A percentile compares a stretch with the other conserved stretches of the same genome.
Conservation (phyloP, 306 rosid species). For the Bauhinia variegata region DNA sequence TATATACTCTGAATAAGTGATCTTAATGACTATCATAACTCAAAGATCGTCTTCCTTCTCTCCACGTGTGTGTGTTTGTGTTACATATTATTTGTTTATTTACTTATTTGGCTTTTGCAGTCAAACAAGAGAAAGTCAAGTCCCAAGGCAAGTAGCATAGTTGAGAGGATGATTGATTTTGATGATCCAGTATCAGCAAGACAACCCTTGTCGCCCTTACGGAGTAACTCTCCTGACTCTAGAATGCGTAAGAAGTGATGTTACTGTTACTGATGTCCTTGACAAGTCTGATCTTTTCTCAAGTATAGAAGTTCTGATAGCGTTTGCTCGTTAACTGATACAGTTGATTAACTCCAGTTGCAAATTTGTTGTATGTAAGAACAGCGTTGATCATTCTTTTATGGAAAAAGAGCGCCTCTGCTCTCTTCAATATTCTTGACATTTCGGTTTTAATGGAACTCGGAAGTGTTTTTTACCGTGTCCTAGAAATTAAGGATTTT, state of each 20-base stretch:
- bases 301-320: not conserved
- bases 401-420: conserved; percentile 34
- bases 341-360: not conserved
- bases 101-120: conserved; percentile 49
- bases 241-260: conserved; percentile 58
- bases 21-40: conserved; percentile 20
- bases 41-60: conserved; percentile 6
- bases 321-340: conserved; percentile 24
- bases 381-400: conserved; percentile 22
- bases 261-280: conserved; percentile 19
- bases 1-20: not conserved
- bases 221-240: conserved; percentile 64
- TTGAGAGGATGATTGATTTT: conserved; percentile 68
- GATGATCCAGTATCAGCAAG: conserved; percentile 56
- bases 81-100: not conserved
- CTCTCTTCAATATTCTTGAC: not conserved
- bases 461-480: too few species aligned
- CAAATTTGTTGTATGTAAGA: conserved; percentile 34
- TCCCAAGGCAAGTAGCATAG: conserved; percentile 54
- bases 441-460: conserved; percentile 7
- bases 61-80: not conserved
- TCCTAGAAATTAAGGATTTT: too few species aligned
- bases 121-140: conserved; percentile 84
- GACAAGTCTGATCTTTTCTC: conserved; percentile 18
- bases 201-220: conserved; percentile 78